phyloP scores from a whole-genome alignment of 179 eudicot species.

The Drosera spatulata region DNA sequence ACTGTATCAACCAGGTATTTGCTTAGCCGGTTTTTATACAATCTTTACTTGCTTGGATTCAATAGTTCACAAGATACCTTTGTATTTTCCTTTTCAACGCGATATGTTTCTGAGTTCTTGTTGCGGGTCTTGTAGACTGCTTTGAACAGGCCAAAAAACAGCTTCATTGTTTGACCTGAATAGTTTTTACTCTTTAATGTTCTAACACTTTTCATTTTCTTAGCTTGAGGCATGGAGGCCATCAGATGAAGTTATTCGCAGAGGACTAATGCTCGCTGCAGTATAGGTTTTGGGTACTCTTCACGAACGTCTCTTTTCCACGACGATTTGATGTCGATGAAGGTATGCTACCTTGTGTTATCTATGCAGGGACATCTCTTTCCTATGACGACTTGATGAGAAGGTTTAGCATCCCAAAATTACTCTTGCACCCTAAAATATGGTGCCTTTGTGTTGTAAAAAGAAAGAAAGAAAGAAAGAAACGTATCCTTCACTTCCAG shows the following conservation, averaged over 20 bases:
- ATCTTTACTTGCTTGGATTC: constrained; percentile 4
- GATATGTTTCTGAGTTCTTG: constrained; percentile 7
- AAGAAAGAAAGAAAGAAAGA: no score
- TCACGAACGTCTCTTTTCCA: constrained; percentile 5
- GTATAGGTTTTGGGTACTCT: constrained; percentile 13
- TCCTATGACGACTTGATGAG: no score
- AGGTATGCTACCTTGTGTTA: constrained; percentile 15
- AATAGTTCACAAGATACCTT: constrained; percentile 8
- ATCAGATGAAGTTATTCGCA: constrained; percentile 22
- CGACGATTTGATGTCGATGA: constrained; percentile 13
- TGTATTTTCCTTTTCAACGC: constrained; percentile 12
- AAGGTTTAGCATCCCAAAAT: no score
- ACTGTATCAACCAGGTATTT: constrained; percentile 9
- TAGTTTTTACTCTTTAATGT: background rate
- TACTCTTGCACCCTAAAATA: no score
- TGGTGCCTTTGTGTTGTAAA: no score
- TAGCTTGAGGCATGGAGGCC: constrained; percentile 19
- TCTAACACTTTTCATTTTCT: constrained; percentile 17
- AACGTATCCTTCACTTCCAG: no score
- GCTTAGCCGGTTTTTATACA: constrained; percentile 4
- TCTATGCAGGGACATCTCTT: no score
- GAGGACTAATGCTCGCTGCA: constrained; percentile 10
- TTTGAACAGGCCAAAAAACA: constrained; percentile 11
- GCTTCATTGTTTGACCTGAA: constrained; percentile 3
- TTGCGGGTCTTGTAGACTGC: constrained; percentile 11